phyloP scores from a whole-genome alignment of 441 rosid genomes.

The Pelargonium citronellum region DNA sequence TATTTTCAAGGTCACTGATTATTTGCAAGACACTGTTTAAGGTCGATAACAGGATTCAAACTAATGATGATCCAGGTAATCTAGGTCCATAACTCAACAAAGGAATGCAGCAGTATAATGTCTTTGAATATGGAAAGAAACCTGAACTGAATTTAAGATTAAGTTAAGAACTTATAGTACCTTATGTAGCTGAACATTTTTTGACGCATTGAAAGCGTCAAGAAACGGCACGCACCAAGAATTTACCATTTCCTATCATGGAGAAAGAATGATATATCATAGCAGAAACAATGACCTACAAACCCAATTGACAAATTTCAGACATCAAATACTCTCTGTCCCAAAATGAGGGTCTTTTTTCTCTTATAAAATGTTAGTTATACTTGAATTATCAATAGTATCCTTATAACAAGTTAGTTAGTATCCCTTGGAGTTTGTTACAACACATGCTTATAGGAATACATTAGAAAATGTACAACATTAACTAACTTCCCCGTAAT shows the following conservation, averaged over 20 bases:
- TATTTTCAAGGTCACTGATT: not conserved
- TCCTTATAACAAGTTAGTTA: too few relatives aligned
- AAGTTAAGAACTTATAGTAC: slow-evolving; percentile 31
- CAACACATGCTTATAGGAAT: too few relatives aligned
- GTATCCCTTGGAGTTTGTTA: too few relatives aligned
- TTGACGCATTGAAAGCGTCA: slow-evolving; percentile 42
- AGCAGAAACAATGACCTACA: slow-evolving; percentile 3
- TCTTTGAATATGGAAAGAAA: not conserved
- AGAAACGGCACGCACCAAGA: slow-evolving; percentile 77
- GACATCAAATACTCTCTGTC: not conserved
- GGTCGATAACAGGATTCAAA: too few relatives aligned
- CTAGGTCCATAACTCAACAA: not conserved
- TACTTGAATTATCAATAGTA: too few relatives aligned
- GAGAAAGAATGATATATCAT: slow-evolving; percentile 19
- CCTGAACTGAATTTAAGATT: not conserved
- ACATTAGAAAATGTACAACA: too few relatives aligned
- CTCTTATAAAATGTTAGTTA: too few relatives aligned
- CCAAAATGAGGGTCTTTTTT: too few relatives aligned
- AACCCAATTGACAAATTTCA: not conserved
- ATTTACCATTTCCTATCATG: slow-evolving; percentile 57
- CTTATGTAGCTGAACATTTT: slow-evolving; percentile 69
- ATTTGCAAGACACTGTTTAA: not conserved
- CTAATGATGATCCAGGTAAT: not conserved
- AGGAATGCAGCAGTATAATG: not conserved
- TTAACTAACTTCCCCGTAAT: too few relatives aligned